phyloP scores from a whole-genome alignment of 257 asterid genomes.

The Schizonepeta tenuifolia region DNA sequence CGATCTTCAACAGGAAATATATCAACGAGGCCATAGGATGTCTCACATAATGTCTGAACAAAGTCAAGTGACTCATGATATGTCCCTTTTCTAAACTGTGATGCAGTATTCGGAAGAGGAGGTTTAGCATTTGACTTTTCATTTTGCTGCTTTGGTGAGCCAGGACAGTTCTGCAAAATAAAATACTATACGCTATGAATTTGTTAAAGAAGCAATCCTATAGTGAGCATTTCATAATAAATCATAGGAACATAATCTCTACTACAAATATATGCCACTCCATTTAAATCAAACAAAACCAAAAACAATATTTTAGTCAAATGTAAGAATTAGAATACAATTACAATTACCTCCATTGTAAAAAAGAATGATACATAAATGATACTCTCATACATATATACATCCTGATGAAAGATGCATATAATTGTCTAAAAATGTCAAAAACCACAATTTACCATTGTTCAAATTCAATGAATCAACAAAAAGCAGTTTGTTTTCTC shows the following conservation, averaged over 20 bases:
- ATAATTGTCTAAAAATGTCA: constrained; percentile 3
- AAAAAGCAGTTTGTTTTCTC: neutral
- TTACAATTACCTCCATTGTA: neutral
- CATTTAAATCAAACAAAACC: constrained; percentile 6
- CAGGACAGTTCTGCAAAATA: constrained; percentile 72
- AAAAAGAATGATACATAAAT: neutral
- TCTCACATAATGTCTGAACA: constrained; percentile 87
- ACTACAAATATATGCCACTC: constrained; percentile 16
- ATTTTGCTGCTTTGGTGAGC: constrained; percentile 71
- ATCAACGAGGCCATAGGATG: constrained; percentile 94
- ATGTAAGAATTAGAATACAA: neutral
- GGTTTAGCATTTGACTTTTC: constrained; percentile 77
- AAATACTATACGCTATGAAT: constrained; percentile 33
- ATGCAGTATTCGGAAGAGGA: constrained; percentile 84
- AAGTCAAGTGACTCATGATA: constrained; percentile 97
- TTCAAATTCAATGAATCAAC: constrained; percentile 6
- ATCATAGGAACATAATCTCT: neutral
- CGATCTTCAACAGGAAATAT: constrained; percentile 95
- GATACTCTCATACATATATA: neutral
- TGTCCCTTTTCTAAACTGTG: constrained; percentile 90
- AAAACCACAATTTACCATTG: neutral
- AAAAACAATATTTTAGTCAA: constrained; percentile 8
- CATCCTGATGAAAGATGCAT: neutral
- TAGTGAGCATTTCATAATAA: constrained; percentile 19
- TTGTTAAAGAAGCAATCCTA: constrained; percentile 22